Evolutionary conservation across 2,329 filamentous ascomycete species (phyloP), one percentile per base, ranked within the genome.

Genomic region (Colletotrichum australisinense): DNA sequence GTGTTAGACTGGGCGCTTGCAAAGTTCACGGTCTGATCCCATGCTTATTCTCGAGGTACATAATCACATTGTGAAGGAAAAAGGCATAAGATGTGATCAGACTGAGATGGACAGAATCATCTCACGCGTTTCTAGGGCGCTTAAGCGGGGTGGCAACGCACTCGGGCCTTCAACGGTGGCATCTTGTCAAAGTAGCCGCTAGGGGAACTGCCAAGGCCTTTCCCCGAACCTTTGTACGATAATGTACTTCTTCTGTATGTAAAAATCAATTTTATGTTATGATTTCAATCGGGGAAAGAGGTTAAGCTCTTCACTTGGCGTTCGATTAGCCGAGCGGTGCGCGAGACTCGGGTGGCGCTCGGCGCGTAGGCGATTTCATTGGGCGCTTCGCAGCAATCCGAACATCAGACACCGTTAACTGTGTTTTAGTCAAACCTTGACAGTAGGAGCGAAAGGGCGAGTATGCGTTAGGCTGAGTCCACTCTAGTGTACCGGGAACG

Each of bases 1-100:
- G 71, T 73, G 0, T 14, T 73, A 19, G 71, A 73, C 49, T 73
- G 71, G 71, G 71, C 67, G n/a, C 67, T 73, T 12, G 71, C 67
- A 28, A 73, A 62, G 35, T 73, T 73, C 19, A 59, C 55, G 4
- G 5, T 66, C 9, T 70, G 24, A 30, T 1, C 35, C 30, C n/a
- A 24, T 42, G 32, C n/a, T 26, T 11, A 49, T 5, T 4, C 19
- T 49, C 8, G 42, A 49, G 4, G 16, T 7, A 9, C 42, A 49
- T n/a, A 22, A 4, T 4, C 7, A 9, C 5, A 8, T n/a, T 22
- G 2, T n/a, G 19, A 22, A 49, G 42, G 19, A 0, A 11, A 3
- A 49, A 9, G 6, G 7, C 42, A 49, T 4, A 5, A 49, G 42
- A 49, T 22, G 42, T 22, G 19, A 9, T 6, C 8, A 49, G 19